phyloP scores from a whole-genome alignment of 2,329 filamentous ascomycete genomes.

The Scedosporium aurantiacum region DNA sequence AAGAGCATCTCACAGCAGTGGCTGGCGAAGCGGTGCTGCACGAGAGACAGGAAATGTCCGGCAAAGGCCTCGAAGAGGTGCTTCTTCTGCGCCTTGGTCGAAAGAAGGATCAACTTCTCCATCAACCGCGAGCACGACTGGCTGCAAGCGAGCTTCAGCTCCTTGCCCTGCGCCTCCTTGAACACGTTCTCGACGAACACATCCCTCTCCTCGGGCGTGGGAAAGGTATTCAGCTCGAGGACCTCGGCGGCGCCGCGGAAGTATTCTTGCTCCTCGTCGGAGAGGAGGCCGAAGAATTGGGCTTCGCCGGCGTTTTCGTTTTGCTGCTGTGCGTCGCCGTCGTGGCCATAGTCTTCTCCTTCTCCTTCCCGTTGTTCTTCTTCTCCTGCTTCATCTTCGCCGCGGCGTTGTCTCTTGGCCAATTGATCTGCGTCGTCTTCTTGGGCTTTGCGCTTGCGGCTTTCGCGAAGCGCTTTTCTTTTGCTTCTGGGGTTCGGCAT shows the following conservation, averaged over 20 bases:
- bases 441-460: conserved; percentile 28
- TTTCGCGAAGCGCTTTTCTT: conserved; percentile 25
- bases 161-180: conserved; percentile 78
- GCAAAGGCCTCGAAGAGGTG: conserved; percentile 74
- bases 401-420: conserved; percentile 14
- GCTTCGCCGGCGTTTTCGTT: conserved; percentile 34
- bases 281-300: conserved; percentile 87
- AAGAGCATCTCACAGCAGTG: conserved; percentile 96
- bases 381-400: conserved; percentile 11
- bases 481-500: conserved; percentile 36
- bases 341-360: conserved; percentile 13
- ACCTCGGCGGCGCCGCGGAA: conserved; percentile 84
- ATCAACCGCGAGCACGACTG: conserved; percentile 90
- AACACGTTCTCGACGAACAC: conserved; percentile 74
- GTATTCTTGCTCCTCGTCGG: conserved; percentile 89
- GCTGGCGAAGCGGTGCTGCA: conserved; percentile 92
- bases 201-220: conserved; percentile 58
- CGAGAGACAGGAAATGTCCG: conserved; percentile 76
- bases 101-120: conserved; percentile 80
- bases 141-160: conserved; percentile 90
- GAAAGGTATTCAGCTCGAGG: conserved; percentile 83
- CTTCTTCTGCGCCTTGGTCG: conserved; percentile 71
- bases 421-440: conserved; percentile 16
- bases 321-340: conserved; percentile 14
- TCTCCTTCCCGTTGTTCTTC: conserved; percentile 10